Evolutionary conservation across 179 eudicot species (phyloP).

Genomic region (Dionaea muscipula): DNA sequence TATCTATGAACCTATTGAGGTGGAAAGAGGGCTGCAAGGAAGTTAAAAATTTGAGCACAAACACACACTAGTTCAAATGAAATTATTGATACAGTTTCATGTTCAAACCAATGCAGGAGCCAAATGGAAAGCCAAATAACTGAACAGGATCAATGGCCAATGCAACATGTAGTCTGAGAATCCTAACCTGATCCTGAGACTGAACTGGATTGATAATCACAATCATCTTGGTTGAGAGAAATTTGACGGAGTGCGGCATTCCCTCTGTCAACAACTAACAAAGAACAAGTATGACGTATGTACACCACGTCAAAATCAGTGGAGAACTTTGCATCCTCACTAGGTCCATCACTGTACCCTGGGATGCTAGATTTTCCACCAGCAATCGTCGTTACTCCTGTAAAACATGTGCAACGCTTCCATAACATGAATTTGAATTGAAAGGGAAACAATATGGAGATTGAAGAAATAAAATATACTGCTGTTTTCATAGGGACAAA

Average conservation of each 20-base stretch:
- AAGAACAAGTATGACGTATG: slow-evolving; percentile 73
- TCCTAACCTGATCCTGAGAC: slow-evolving; percentile 53
- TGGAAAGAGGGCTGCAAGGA: too few relatives aligned
- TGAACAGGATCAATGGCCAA: too few relatives aligned
- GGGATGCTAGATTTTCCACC: slow-evolving; percentile 93
- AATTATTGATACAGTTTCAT: too few relatives aligned
- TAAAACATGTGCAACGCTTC: slow-evolving; percentile 4
- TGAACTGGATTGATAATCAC: slow-evolving; percentile 53
- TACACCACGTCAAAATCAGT: slow-evolving; percentile 79
- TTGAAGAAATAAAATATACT: not conserved
- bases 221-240: slow-evolving; percentile 75
- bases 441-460: not conserved
- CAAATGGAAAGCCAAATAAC: too few relatives aligned
- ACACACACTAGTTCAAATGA: too few relatives aligned
- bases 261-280: slow-evolving; percentile 87
- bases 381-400: slow-evolving; percentile 98
- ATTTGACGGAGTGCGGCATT: slow-evolving; percentile 96
- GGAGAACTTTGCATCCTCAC: slow-evolving; percentile 90
- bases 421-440: not conserved
- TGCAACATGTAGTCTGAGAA: too few relatives aligned
- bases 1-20: too few relatives aligned
- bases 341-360: slow-evolving; percentile 96
- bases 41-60: too few relatives aligned
- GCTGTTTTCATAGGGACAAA: not conserved
- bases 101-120: too few relatives aligned